A percentile compares a stretch with the other conserved stretches of the same genome.
These are phyloP conservation scores for Neoboletus subvelutipes DNA, from an alignment of 768 basidiomycete species.

Conservation along the genomic window DNA sequence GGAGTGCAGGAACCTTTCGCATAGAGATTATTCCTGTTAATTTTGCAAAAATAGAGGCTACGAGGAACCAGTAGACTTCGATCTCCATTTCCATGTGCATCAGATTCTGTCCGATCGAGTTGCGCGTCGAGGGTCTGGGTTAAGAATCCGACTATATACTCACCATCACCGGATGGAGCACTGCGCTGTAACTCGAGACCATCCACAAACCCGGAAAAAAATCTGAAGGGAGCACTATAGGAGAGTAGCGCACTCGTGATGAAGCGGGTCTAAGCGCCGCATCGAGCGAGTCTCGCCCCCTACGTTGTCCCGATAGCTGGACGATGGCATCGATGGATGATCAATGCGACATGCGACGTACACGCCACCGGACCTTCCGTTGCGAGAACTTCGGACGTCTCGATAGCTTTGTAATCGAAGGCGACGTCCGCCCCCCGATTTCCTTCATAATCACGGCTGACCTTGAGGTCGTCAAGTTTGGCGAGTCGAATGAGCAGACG, in stretches of 20 bases:
- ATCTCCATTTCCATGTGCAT: neutral
- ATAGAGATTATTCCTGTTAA: neutral
- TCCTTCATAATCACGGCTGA: conserved; percentile 6
- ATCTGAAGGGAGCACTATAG: neutral
- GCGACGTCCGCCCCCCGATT: neutral
- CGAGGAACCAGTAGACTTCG: neutral
- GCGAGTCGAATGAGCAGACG: no score
- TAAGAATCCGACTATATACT: neutral
- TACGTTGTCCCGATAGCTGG: conserved; percentile 6
- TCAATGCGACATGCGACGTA: neutral
- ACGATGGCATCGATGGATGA: no score
- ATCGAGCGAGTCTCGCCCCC: conserved; percentile 1
- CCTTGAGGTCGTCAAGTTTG: no score
- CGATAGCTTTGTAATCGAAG: conserved; percentile 5
- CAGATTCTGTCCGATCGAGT: neutral
- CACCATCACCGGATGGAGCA: neutral
- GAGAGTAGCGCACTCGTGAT: conserved; percentile 1
- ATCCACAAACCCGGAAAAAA: neutral
- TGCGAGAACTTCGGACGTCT: conserved; percentile 5
- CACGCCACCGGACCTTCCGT: conserved; percentile 6
- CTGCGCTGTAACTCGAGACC: neutral
- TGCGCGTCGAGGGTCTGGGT: neutral
- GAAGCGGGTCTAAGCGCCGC: neutral
- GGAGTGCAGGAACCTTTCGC: neutral
- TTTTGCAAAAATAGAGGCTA: neutral